Conservation (phyloP, 1,139 yeast genomes). For the Saccharomyces hybrid region DNA sequence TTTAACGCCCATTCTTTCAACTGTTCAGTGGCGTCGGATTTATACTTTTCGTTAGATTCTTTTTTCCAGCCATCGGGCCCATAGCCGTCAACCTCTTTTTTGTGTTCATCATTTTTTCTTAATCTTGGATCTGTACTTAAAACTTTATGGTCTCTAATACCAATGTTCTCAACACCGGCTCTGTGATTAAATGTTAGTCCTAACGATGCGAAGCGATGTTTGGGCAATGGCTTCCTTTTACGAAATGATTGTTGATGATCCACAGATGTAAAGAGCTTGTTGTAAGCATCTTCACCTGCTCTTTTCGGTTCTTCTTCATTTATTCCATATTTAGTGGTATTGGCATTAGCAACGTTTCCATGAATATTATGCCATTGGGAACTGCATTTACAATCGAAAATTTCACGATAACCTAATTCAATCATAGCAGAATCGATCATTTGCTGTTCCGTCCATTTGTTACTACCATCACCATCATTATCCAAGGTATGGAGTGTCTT, state of each 20-base stretch:
- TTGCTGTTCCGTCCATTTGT: conserved; percentile 8
- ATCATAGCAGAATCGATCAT: conserved; percentile 55
- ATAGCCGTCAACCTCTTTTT: conserved; percentile 65
- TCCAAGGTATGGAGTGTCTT: conserved; percentile 21
- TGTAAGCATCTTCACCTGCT: conserved; percentile 27
- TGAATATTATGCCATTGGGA: conserved; percentile 39
- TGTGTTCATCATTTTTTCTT: conserved; percentile 56
- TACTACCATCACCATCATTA: conserved; percentile 1
- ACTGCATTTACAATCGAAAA: conserved; percentile 41
- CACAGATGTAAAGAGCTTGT: conserved; percentile 9
- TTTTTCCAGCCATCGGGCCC: conserved; percentile 60
- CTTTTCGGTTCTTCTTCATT: conserved; percentile 24
- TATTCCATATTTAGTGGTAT: conserved; percentile 4
- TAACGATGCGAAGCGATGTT: background rate
- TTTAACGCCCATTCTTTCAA: conserved; percentile 49
- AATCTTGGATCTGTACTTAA: conserved; percentile 77
- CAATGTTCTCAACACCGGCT: conserved; percentile 81
- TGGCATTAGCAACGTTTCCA: conserved; percentile 7
- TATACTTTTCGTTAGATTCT: conserved; percentile 36
- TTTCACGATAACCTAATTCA: conserved; percentile 64
- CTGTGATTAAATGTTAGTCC: conserved; percentile 60
- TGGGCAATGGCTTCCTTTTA: conserved; percentile 1
- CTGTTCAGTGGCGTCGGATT: conserved; percentile 47
- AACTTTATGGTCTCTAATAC: conserved; percentile 76
- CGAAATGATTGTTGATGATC: background rate